Evolutionary conservation across 306 rosid species (phyloP), one percentile per base, ranked within the genome.

Genomic region (Vigna hirtella): DNA sequence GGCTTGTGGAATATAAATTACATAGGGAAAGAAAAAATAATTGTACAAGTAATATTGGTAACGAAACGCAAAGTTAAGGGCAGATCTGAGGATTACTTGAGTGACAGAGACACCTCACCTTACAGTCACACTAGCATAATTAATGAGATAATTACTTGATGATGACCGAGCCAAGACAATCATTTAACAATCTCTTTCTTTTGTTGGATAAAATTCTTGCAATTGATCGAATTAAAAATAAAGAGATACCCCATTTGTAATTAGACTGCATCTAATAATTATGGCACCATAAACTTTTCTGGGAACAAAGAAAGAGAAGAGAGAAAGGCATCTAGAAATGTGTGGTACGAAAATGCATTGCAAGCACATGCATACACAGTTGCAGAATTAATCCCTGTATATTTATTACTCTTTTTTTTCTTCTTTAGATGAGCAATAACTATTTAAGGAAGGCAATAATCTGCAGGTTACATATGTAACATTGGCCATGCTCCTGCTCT

Each of bases 51-150:
- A 77, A 85, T 53, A 85, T 74, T 64, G 40, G 57, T 40, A 73
- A 48, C 81, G 28, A 78, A 63, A 20, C 81, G 59, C 61, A 9
- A 67, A 74, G 36, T 17, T 17, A 20, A 73, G 36, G 69, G 65
- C 45, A 64, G 70, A 70, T 72, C 34, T 58, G 80, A 78, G 80
- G 82, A 79, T 71, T 79, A 72, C 74, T 72, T 83, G 74, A 16
- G 48, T 79, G 85, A 86, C 63, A 47, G 77, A 61, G 87, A 86
- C 89, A 86, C 62, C 80, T 40, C 65, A 86, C 81, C 89, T 59
- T 52, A 59, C 61, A 42, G 55, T 53, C 73, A 50, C 81, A 1
- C 32, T 63, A 43, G 47, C 74, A 82, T 30, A 59, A 77, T 72
- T 52, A 80, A 79, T 71, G 77, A 70, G 55, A 57, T 77, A 69